A percentile compares a stretch with the other conserved stretches of the same genome.
Conservation (phyloP, 2,329 filamentous ascomycete genomes). For the Neonectria punicea region DNA sequence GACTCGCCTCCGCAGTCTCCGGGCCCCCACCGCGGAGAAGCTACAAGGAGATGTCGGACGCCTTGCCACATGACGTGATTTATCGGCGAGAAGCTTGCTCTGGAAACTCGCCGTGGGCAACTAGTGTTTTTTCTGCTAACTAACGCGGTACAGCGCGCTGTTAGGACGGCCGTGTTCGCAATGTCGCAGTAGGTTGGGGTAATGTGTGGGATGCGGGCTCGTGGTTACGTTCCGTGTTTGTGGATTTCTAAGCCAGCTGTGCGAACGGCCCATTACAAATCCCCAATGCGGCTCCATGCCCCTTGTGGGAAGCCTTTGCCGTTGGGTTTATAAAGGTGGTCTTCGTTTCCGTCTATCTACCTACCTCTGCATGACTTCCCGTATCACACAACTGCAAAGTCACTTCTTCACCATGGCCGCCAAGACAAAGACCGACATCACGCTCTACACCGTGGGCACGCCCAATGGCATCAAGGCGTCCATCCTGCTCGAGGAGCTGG, state of each 20-base stretch:
- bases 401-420: conserved; percentile 45
- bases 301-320: not conserved
- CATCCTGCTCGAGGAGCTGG: conserved; percentile 87
- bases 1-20: not conserved
- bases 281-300: not conserved
- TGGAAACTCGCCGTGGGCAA: not conserved
- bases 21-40: not conserved
- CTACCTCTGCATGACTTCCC: conserved; percentile 38
- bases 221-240: not conserved
- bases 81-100: not conserved
- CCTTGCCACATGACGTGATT: not conserved
- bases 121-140: not conserved
- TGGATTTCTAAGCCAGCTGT: not conserved
- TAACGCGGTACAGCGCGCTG: not conserved
- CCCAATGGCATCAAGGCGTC: conserved; percentile 93
- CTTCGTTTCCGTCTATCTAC: not conserved
- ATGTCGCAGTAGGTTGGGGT: not conserved
- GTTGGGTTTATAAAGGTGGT: not conserved
- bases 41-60: not conserved
- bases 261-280: not conserved
- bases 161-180: not conserved
- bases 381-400: conserved; percentile 39
- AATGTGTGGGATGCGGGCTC: not conserved
- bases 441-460: conserved; percentile 83
- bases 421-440: conserved; percentile 68